Evolutionary conservation across 2,329 filamentous ascomycete genomes (phyloP), one percentile per base, ranked within the genome.

Genomic region (Fusarium kyushuense): DNA sequence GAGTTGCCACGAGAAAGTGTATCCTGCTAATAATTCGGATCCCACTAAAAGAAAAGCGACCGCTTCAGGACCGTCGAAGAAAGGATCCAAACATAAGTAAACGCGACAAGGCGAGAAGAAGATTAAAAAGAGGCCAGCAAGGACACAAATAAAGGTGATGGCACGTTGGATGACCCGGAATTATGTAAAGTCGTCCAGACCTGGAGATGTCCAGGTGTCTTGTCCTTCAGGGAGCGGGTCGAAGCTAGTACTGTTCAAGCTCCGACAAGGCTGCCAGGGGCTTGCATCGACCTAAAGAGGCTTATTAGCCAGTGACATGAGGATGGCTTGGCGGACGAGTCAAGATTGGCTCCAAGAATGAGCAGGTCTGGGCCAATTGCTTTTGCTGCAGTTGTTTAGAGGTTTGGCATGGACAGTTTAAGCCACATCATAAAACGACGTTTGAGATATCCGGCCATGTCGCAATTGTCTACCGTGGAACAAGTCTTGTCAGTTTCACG

Each of bases 261-360:
- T 60, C 60, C 48, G 43, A 56, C 58, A 69, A 74, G 72, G 69
- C 71, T 74, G 72, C 72, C 70, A 74, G 71, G 72, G 72, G 70
- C 61, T 70, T 64, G 71, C 71, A 71, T 60, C 29, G 53, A 65
- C 32, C 55, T 59, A 35, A 35, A 35, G 40, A 67, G 45, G 60
- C 55, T 67, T 43, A 49, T 42, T 48, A 55, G 53, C 62, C 66
- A 70, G 53, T 69, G 57, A 48, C 38, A 63, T 43, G n/a, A 45
- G 47, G 36, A 58, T 40, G 36, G 41, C 65, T 62, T 52, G 57
- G 54, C 47, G 41, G 57, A 53, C 42, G 49, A 54, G 43, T 41
- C 29, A 58, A 54, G 61, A 65, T 54, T 65, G 57, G 49, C 40
- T 49, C 51, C 48, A 57, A 30, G 51, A 58, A 57, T 30, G 21